Base-by-base conservation (phyloP, 192 early-diverging fungal species). In the Gamsiella multidivaricata region DNA sequence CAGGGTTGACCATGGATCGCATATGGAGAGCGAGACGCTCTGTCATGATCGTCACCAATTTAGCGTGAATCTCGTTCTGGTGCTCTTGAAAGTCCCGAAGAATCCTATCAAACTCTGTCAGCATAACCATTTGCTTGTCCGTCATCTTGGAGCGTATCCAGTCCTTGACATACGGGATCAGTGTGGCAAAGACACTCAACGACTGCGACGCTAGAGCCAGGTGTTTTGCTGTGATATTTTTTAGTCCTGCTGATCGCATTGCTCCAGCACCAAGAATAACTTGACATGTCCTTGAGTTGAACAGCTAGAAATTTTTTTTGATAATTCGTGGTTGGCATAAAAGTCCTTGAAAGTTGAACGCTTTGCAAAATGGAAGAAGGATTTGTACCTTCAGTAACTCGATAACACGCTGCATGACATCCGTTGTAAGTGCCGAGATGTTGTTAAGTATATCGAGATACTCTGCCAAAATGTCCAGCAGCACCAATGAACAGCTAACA, bases 211-310 rank as follows among this genome's bases (percentile, higher is more conserved):
- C 94, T 60, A 99, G 82, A 12, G 96, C 95, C 88, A 99, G 82
- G 80, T 99, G 98, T 58, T 96, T 95, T 11, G 98, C 98, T 3
- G 95, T 93, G 32, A 99, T 99, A 76, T 95, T 96, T 61, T 97
- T 95, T 23, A 99, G 80, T 22, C 98, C 98, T 11, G 96, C 97
- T n/a, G 96, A 97, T 29, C 89, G 87, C 88, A 96, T 95, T 0
- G 98, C 98, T 2, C 98, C 98, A 8, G 96, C 97, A 7, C 97
- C 98, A 15, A 99, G 87, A 79, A 99, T 98, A 1, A 98, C 95
- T 82, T 98, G 96, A 81, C 97, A 98, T 9, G 91, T 90, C 56
- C 95, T 76, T 5, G 96, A 97, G 78, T 99, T 99, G 84, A 97
- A 98, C 17, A 95, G 65, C 92, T 97, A 61, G 15, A 36, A 41